Evolutionary conservation across 208 protist species (phyloP).

Genomic region (Entamoeba histolytica): DNA sequence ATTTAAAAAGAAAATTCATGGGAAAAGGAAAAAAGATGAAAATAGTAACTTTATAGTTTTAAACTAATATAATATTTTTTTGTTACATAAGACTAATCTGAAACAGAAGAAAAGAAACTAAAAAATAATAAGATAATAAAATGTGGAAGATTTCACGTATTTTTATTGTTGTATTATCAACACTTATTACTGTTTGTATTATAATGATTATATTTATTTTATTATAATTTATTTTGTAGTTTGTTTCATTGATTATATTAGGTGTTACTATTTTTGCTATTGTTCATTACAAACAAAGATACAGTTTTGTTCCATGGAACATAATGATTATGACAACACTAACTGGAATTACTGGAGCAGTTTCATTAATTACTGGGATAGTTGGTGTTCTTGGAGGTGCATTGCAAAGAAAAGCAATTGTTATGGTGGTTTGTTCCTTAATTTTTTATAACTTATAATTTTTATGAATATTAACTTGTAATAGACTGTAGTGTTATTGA

Average conservation of each 20-base stretch:
- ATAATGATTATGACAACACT: not conserved
- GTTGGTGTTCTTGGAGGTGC: not conserved
- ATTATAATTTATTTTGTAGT: too few relatives aligned
- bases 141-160: not conserved
- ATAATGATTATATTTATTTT: too few relatives aligned
- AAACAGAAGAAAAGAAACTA: too few relatives aligned
- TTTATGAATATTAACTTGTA: not conserved
- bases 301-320: not conserved
- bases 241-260: not conserved
- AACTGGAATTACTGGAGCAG: not conserved
- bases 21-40: too few relatives aligned
- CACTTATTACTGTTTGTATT: not conserved
- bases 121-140: too few relatives aligned
- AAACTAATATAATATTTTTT: too few relatives aligned
- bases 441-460: not conserved
- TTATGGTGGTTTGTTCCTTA: not conserved
- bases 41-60: too few relatives aligned
- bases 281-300: not conserved
- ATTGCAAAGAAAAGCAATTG: not conserved
- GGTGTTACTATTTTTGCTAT: not conserved
- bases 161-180: not conserved
- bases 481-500: not conserved
- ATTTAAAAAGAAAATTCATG: too few relatives aligned
- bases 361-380: not conserved
- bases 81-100: too few relatives aligned